Evolutionary conservation across 257 asterid genomes (phyloP).

Genomic region (Anisodus acutangulus): DNA sequence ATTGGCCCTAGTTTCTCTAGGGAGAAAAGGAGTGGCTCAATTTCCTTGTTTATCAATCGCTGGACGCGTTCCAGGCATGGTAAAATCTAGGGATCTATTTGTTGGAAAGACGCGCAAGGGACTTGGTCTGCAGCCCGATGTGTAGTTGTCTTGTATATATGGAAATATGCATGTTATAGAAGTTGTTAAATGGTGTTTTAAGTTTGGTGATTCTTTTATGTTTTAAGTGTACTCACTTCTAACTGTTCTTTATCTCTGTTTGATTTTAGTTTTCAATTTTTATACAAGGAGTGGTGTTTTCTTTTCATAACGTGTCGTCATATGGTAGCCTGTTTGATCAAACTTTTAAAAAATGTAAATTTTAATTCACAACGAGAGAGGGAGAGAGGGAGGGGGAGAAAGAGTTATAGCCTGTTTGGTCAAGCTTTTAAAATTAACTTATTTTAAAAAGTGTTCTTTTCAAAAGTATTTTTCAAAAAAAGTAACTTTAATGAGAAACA

Average conservation of each 20-base stretch:
- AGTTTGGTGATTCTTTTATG: not conserved
- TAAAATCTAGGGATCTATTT: conserved; percentile 83
- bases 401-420: too few species aligned
- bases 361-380: too few species aligned
- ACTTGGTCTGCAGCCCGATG: conserved; percentile 58
- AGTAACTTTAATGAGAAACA: too few species aligned
- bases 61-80: conserved; percentile 76
- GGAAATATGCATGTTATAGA: not conserved
- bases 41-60: conserved; percentile 48
- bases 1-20: conserved; percentile 71
- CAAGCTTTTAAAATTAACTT: too few species aligned
- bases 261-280: too few species aligned
- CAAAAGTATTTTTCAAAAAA: too few species aligned
- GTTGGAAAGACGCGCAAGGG: conserved; percentile 61
- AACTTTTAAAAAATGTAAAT: too few species aligned
- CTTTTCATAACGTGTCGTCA: too few species aligned
- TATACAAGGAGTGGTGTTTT: too few species aligned
- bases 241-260: not conserved
- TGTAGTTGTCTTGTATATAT: not conserved
- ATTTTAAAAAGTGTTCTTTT: too few species aligned
- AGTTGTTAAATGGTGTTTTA: not conserved
- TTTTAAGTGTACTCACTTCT: not conserved
- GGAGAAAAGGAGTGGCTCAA: conserved; percentile 65
- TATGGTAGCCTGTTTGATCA: too few species aligned
- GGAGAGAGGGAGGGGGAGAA: too few species aligned